Conservation (phyloP, 2,329 filamentous ascomycete species). For the Exserohilum turcica region DNA sequence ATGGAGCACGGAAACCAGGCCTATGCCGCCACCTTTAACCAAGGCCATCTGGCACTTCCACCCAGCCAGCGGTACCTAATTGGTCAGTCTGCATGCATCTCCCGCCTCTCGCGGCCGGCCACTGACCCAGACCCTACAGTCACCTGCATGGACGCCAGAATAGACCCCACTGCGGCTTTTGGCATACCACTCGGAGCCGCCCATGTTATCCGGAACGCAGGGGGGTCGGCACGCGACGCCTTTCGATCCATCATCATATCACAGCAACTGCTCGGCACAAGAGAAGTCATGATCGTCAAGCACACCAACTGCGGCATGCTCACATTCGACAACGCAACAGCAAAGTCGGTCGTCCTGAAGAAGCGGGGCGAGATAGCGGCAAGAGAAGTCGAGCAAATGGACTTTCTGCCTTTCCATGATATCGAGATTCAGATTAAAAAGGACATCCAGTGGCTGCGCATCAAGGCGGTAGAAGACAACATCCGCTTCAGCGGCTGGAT, state of each 20-base stretch:
- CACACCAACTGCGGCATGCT: slow-evolving; percentile 77
- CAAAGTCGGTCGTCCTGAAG: slow-evolving; percentile 60
- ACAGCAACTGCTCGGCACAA: slow-evolving; percentile 76
- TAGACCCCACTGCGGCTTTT: slow-evolving; percentile 70
- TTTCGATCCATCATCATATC: slow-evolving; percentile 78
- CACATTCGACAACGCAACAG: slow-evolving; percentile 66
- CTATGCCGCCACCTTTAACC: slow-evolving; percentile 65
- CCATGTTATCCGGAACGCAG: slow-evolving; percentile 74
- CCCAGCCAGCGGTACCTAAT: slow-evolving; percentile 72
- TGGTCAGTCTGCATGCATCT: slow-evolving; percentile 49
- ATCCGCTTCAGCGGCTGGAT: slow-evolving; percentile 73
- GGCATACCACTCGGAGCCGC: slow-evolving; percentile 76
- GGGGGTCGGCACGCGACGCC: slow-evolving; percentile 68
- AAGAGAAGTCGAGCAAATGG: slow-evolving; percentile 53
- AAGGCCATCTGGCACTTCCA: slow-evolving; percentile 69
- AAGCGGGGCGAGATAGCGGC: slow-evolving; percentile 62
- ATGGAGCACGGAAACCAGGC: slow-evolving; percentile 62
- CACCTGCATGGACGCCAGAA: slow-evolving; percentile 82
- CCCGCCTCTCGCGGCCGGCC: no score
- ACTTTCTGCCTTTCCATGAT: slow-evolving; percentile 68
- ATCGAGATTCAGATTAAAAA: slow-evolving; percentile 65
- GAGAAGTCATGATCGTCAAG: slow-evolving; percentile 75
- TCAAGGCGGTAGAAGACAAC: slow-evolving; percentile 62
- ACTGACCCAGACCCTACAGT: slow-evolving; percentile 49
- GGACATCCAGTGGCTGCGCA: slow-evolving; percentile 68